Conservation (phyloP, 2,329 filamentous ascomycete species). For the Ascochyta pisi region DNA sequence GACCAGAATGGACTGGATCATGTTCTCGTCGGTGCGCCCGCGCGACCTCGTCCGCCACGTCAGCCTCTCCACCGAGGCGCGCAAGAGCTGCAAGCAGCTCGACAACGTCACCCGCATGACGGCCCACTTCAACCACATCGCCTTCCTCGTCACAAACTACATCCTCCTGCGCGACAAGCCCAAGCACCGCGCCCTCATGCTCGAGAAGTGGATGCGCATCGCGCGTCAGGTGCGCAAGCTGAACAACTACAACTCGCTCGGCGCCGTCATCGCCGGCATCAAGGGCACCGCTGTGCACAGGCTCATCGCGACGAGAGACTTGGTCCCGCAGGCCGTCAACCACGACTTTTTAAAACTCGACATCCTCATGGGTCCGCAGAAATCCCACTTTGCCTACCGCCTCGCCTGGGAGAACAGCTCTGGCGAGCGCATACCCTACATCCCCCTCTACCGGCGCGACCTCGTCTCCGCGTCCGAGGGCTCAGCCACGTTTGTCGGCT, state of each 20-base stretch:
- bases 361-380: slow-evolving; percentile 90
- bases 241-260: slow-evolving; percentile 97
- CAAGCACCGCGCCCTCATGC: slow-evolving; percentile 87
- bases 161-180: slow-evolving; percentile 88
- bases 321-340: slow-evolving; percentile 74
- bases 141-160: slow-evolving; percentile 62
- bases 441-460: slow-evolving; percentile 87
- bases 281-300: slow-evolving; percentile 88
- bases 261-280: slow-evolving; percentile 91
- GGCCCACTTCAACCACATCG: slow-evolving; percentile 72
- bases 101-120: slow-evolving; percentile 95
- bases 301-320: slow-evolving; percentile 76
- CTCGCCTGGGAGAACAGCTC: slow-evolving; percentile 96
- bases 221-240: slow-evolving; percentile 82
- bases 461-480: slow-evolving; percentile 92
- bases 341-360: slow-evolving; percentile 89
- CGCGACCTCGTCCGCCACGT: slow-evolving; percentile 93
- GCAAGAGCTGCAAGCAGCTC: slow-evolving; percentile 77
- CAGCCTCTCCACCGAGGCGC: slow-evolving; percentile 73
- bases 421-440: slow-evolving; percentile 87
- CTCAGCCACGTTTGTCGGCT: slow-evolving; percentile 84
- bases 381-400: slow-evolving; percentile 94
- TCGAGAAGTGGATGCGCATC: slow-evolving; percentile 96
- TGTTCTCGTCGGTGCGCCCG: slow-evolving; percentile 94
- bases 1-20: slow-evolving; percentile 96